Conservation (phyloP, 352 stramenopile species). For the Peronospora farinosa region DNA sequence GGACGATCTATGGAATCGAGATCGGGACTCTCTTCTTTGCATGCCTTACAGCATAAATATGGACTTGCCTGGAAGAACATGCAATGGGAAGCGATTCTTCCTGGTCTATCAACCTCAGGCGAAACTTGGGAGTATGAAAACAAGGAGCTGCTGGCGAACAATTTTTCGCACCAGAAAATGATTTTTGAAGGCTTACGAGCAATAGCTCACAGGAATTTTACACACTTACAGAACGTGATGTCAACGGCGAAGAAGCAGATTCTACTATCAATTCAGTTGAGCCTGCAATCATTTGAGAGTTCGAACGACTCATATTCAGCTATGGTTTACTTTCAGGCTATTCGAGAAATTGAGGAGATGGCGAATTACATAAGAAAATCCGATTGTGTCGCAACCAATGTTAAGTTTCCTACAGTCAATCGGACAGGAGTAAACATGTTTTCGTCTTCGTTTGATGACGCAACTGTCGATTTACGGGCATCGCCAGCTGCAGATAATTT, state of each 20-base stretch:
- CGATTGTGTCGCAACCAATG: background rate
- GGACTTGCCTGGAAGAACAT: slow-evolving; percentile 74
- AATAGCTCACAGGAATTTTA: slow-evolving; percentile 47
- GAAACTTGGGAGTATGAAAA: slow-evolving; percentile 1
- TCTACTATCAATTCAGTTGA: slow-evolving; percentile 47
- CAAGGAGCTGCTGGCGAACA: background rate
- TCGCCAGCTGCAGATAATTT: slow-evolving; percentile 19
- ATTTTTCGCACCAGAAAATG: slow-evolving; percentile 49
- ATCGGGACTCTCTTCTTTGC: slow-evolving; percentile 4
- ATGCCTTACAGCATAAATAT: slow-evolving; percentile 55
- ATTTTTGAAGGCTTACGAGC: slow-evolving; percentile 53
- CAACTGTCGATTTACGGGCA: background rate
- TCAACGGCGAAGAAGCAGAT: slow-evolving; percentile 42
- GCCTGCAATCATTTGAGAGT: slow-evolving; percentile 61
- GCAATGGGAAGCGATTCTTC: slow-evolving; percentile 57
- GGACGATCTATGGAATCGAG: background rate
- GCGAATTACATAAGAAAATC: slow-evolving; percentile 14
- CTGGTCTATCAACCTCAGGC: slow-evolving; percentile 16
- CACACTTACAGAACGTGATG: slow-evolving; percentile 31
- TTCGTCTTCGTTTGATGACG: slow-evolving; percentile 4
- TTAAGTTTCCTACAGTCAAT: background rate
- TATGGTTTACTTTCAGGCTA: slow-evolving; percentile 48
- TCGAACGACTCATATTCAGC: slow-evolving; percentile 54
- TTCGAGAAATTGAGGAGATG: slow-evolving; percentile 59
- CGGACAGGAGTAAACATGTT: slow-evolving; percentile 14